These are phyloP conservation scores for Davidsoniella virescens DNA, from an alignment of 2,329 filamentous ascomycete genomes.

Conservation along the genomic window DNA sequence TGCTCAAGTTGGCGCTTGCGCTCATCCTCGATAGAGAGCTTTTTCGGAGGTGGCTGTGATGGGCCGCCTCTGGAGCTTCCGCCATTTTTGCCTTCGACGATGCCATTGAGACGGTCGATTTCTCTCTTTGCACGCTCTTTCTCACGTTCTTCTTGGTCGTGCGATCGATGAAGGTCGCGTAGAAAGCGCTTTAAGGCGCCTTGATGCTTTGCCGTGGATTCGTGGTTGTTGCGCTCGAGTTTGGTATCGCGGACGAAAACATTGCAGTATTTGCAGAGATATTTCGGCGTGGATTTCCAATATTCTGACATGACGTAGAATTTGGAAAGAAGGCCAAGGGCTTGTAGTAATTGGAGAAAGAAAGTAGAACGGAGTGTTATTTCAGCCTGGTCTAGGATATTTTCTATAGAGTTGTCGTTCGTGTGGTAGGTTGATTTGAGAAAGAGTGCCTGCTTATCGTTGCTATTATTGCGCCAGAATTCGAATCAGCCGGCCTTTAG, in stretches of 20 bases:
- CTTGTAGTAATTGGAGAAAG: background rate
- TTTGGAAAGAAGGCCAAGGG: background rate
- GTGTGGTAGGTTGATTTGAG: background rate
- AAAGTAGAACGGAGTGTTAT: background rate
- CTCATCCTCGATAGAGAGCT: conserved; percentile 39
- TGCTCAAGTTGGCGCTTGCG: conserved; percentile 75
- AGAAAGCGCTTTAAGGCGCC: conserved; percentile 75
- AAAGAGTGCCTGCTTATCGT: background rate
- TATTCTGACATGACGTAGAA: conserved; percentile 66
- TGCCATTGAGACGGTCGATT: conserved; percentile 67
- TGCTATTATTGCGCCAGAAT: background rate
- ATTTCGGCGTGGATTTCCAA: conserved; percentile 95
- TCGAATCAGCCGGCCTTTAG: conserved; percentile 4
- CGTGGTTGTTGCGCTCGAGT: conserved; percentile 77
- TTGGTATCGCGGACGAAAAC: conserved; percentile 83
- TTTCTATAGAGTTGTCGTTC: background rate
- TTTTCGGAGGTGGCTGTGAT: conserved; percentile 9
- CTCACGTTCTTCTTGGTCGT: conserved; percentile 67
- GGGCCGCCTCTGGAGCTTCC: background rate
- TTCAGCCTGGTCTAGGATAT: background rate
- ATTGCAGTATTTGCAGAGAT: conserved; percentile 97
- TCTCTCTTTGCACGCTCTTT: conserved; percentile 71
- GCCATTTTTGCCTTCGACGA: conserved; percentile 32
- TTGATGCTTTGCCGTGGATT: conserved; percentile 73
- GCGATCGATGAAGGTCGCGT: conserved; percentile 69